These are phyloP conservation scores for Rhododendron ovatum DNA, from an alignment of 148 eudicot genomes.

Conservation along the genomic window DNA sequence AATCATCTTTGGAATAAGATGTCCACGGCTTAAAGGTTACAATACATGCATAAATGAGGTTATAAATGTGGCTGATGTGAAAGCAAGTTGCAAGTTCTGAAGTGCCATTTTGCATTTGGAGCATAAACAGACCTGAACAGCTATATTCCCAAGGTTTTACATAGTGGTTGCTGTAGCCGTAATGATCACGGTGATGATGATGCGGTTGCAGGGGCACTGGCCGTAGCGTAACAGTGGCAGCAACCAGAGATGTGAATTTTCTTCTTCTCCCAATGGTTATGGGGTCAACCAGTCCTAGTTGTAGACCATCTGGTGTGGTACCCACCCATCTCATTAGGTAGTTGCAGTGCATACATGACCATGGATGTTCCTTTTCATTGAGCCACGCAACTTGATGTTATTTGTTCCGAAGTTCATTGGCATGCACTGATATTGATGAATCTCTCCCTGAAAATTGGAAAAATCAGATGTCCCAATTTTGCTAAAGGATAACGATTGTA, in stretches of 20 bases:
- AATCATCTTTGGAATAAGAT: not conserved
- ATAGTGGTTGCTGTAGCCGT: not conserved
- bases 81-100: not conserved
- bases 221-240: not conserved
- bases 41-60: not conserved
- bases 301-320: not conserved
- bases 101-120: not conserved
- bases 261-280: not conserved
- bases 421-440: not conserved
- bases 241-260: not conserved
- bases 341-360: not conserved
- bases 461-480: not conserved
- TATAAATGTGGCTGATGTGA: not conserved
- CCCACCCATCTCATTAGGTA: not conserved
- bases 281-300: not conserved
- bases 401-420: not conserved
- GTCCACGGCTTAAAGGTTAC: not conserved
- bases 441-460: not conserved
- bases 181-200: not conserved
- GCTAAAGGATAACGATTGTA: not conserved
- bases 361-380: not conserved
- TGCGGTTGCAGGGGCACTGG: not conserved
- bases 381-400: not conserved
- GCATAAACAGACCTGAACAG: not conserved
- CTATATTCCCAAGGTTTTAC: not conserved